Base-by-base conservation (phyloP, 2,329 filamentous ascomycete species). In the Beauveria medogensis region DNA sequence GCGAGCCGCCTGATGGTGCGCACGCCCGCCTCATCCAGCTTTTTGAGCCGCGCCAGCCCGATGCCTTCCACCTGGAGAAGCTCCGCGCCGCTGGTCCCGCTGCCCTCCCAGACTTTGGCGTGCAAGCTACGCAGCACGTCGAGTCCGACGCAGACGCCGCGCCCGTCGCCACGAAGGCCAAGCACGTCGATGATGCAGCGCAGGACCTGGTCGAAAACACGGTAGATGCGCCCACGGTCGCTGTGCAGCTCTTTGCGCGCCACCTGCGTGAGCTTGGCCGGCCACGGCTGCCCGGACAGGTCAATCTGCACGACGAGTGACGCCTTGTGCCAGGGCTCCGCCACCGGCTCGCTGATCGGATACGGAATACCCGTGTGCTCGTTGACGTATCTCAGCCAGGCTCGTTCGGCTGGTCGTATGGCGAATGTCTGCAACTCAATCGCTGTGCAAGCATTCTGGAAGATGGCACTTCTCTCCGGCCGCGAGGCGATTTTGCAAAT, bases 1-100 rank as follows among this genome's bases (percentile, higher is more conserved):
- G 87, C 83, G 14, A 99, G 77, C n/a, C 84, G 82, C 47, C 88
- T 82, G 6, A 97, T 84, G 5, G 79, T 89, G 30, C 77, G 84
- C 59, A 97, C 82, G 0, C 86, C 85, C n/a, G 85, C 85, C 44
- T 82, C 80, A 3, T 85, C 82, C 48, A 97, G 80, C 70, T 89
- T 94, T 43, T 88, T 82, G 64, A 90, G 85, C n/a, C 84, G 82
- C 1, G 87, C 90, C 5, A 85, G 78, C 0, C 94, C 94, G 63
- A 97, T 83, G 3, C 86, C 83, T 0, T 90, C 85, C 2, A 99
- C 81, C 71, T 97, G 93, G 63, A 89, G 88, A 68, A 99, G 82
- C 66, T 97, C 90, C 24, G 88, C 79, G 0, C 90, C 84, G 2
- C 86, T 89, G 40, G 9, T 20, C 18, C 89, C 86, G 2, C 86